Percentiles rank a stretch among this genome's conserved stretches.
Evolutionary conservation across 371 early-diverging fungal genomes (phyloP).

Genomic region (Mortierella sp.): DNA sequence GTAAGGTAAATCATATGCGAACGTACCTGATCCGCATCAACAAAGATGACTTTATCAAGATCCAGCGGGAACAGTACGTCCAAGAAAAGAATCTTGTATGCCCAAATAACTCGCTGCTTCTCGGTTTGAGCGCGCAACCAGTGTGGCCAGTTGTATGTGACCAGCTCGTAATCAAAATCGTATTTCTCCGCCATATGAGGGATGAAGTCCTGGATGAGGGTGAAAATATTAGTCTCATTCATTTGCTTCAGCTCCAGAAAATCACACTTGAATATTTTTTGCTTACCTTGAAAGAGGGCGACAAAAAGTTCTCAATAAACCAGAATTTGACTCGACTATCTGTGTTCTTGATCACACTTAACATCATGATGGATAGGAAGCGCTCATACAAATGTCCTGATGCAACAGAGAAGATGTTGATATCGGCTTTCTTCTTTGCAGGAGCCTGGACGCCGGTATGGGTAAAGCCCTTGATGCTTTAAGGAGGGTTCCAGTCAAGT

Average conservation of each 20-base stretch:
- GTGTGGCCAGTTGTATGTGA: constrained; percentile 98
- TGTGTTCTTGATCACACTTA: constrained; percentile 90
- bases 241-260: neutral
- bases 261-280: neutral
- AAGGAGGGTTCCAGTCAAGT: too few species aligned
- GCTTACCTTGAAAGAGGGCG: constrained; percentile 89
- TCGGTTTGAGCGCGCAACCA: constrained; percentile 93
- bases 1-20: neutral
- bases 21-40: constrained; percentile 93
- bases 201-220: constrained; percentile 75
- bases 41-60: constrained; percentile 96
- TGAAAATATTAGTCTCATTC: neutral
- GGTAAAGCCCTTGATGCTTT: constrained; percentile 42
- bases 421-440: constrained; percentile 64
- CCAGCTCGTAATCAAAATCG: constrained; percentile 91
- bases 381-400: constrained; percentile 97
- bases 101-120: constrained; percentile 98
- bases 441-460: constrained; percentile 9
- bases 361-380: constrained; percentile 95
- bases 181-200: constrained; percentile 88
- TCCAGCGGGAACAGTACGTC: constrained; percentile 96
- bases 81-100: constrained; percentile 96
- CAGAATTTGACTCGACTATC: constrained; percentile 93
- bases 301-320: constrained; percentile 97
- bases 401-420: constrained; percentile 97